phyloP scores from a whole-genome alignment of 371 early-diverging fungal species.

The Mucor saturninus region DNA sequence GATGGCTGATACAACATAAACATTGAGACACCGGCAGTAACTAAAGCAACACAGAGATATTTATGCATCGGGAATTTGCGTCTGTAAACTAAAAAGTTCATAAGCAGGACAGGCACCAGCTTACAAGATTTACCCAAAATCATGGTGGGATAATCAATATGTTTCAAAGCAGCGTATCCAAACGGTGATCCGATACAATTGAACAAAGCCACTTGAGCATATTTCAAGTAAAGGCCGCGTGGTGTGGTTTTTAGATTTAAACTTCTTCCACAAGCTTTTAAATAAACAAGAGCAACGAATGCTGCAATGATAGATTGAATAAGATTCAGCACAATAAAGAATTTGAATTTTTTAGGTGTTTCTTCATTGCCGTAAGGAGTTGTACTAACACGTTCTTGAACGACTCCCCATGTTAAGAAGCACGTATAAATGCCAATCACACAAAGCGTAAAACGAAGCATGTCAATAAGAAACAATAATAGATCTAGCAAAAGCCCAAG shows the following conservation, averaged over 20 bases:
- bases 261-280: slow-evolving; percentile 54
- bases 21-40: slow-evolving; percentile 89
- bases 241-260: slow-evolving; percentile 45
- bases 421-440: slow-evolving; percentile 92
- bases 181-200: slow-evolving; percentile 88
- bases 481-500: neutral
- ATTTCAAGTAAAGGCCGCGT: slow-evolving; percentile 55
- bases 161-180: slow-evolving; percentile 90
- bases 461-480: slow-evolving; percentile 20
- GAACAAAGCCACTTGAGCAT: slow-evolving; percentile 78
- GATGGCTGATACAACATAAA: slow-evolving; percentile 90
- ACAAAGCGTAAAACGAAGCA: slow-evolving; percentile 76
- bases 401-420: slow-evolving; percentile 94
- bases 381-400: slow-evolving; percentile 92
- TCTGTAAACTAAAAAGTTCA: slow-evolving; percentile 92
- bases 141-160: slow-evolving; percentile 97
- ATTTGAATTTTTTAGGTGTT: slow-evolving; percentile 74
- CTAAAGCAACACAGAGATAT: slow-evolving; percentile 82
- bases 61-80: slow-evolving; percentile 83
- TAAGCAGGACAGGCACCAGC: slow-evolving; percentile 94
- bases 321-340: slow-evolving; percentile 88
- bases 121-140: slow-evolving; percentile 98
- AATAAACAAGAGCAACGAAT: slow-evolving; percentile 75
- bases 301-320: slow-evolving; percentile 84
- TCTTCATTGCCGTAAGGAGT: slow-evolving; percentile 72